A percentile compares a stretch with the other conserved stretches of the same genome.
These are phyloP conservation scores for Ziziphus jujuba DNA, from an alignment of 306 rosid species.

Conservation along the genomic window DNA sequence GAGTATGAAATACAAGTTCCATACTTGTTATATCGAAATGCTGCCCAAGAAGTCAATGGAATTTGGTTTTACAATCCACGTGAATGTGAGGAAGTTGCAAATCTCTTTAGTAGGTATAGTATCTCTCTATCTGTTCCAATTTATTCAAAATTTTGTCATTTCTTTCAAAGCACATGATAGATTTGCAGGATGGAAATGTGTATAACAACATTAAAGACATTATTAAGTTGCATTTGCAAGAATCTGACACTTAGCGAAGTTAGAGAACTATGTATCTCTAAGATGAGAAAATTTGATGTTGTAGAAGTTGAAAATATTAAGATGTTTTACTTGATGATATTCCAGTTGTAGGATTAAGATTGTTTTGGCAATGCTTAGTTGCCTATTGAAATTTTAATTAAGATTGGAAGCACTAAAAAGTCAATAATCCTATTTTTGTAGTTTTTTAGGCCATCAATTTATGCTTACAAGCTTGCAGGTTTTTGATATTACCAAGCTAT, in stretches of 20 bases:
- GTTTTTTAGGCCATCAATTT: too few species aligned
- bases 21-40: conserved; percentile 83
- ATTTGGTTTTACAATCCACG: conserved; percentile 95
- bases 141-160: neutral
- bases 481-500: neutral
- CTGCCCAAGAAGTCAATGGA: conserved; percentile 94
- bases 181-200: neutral
- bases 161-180: neutral
- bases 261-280: neutral
- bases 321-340: neutral
- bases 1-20: conserved; percentile 93
- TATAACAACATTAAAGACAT: neutral
- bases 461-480: too few species aligned
- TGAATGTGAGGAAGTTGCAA: conserved; percentile 93
- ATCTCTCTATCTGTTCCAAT: conserved; percentile 8
- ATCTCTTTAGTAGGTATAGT: conserved; percentile 73
- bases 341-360: neutral
- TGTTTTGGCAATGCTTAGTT: neutral
- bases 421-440: too few species aligned
- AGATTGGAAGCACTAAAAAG: neutral
- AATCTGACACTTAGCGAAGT: neutral
- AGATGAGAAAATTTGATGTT: neutral
- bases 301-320: neutral
- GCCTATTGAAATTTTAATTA: neutral
- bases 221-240: conserved; percentile 5